Evolutionary conservation across 768 basidiomycete genomes (phyloP), one percentile per base, ranked within the genome.

Genomic region (Boletus sensibilis): DNA sequence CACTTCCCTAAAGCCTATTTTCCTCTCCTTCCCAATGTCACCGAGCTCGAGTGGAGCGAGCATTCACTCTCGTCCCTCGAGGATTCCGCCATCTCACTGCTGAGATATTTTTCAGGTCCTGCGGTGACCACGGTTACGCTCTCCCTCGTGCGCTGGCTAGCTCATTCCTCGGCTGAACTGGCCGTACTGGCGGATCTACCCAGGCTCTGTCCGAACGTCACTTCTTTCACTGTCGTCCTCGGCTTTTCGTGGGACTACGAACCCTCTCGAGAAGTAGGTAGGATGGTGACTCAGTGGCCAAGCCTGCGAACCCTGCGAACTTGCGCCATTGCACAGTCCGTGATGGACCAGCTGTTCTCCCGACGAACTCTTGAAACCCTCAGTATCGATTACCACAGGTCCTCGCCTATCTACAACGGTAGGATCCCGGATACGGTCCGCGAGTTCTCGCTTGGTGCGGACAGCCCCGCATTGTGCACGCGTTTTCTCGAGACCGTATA

Each of bases 1-100:
- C 35, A 31, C 1, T 64, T 37, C 25, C 55, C 68, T 2, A 12
- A 46, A 20, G 39, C 50, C n/a, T 56, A 52, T 31, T 27, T 57
- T 5, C 64, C 66, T 12, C 63, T 69, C 39, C 59, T 69, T 18
- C 66, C 68, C n/a, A 68, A 62, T 33, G 31, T 64, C 23, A 50
- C 31, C 10, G 34, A 46, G 27, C 37, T 68, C 14, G 45, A 45
- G n/a, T 70, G 68, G 64, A 39, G 46, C 44, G 59, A 58, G 11
- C 29, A 11, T 29, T 49, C 56, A 12, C 27, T 52, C 45, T 43
- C 55, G 3, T 14, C 52, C 13, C 33, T 38, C 20, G 27, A 29
- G 12, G 55, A 63, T 25, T 52, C 61, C 3, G 39, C 49, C 21
- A 47, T 68, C 38, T 58, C 56, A 5, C 47, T 65, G 12, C 39